phyloP scores from a whole-genome alignment of 495 filamentous ascomycete genomes.

The Chaetomidium leptoderma region DNA sequence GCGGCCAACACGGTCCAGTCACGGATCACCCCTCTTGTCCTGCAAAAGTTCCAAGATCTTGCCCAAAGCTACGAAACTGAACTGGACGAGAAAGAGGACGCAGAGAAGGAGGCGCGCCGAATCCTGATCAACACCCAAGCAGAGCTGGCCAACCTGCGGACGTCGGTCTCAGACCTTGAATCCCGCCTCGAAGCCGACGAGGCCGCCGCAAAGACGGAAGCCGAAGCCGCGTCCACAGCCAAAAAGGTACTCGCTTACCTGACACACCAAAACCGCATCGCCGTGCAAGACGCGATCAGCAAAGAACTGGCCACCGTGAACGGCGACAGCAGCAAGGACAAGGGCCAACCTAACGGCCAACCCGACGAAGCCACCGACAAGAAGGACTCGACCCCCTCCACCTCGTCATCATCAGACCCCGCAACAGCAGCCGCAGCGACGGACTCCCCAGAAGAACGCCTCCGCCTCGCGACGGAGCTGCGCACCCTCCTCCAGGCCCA shows the following conservation, averaged over 20 bases:
- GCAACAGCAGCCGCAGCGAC: neutral
- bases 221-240: slow-evolving; percentile 33
- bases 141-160: slow-evolving; percentile 49
- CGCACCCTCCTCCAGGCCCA: slow-evolving; percentile 36
- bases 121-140: slow-evolving; percentile 50
- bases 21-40: slow-evolving; percentile 52
- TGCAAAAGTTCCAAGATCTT: slow-evolving; percentile 55
- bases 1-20: slow-evolving; percentile 56
- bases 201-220: slow-evolving; percentile 36
- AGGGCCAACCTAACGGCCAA: slow-evolving; percentile 1
- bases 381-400: neutral
- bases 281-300: slow-evolving; percentile 35
- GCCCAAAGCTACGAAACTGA: slow-evolving; percentile 57
- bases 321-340: slow-evolving; percentile 23
- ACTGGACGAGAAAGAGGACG: slow-evolving; percentile 55
- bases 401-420: neutral
- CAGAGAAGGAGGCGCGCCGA: slow-evolving; percentile 53
- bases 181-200: slow-evolving; percentile 43
- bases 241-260: slow-evolving; percentile 39
- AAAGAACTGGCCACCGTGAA: slow-evolving; percentile 34
- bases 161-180: slow-evolving; percentile 47
- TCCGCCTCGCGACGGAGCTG: slow-evolving; percentile 40
- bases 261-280: slow-evolving; percentile 40
- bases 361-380: neutral
- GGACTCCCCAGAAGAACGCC: slow-evolving; percentile 35